phyloP scores from a whole-genome alignment of 106 monocot genomes.

The Dendrobium officinale region DNA sequence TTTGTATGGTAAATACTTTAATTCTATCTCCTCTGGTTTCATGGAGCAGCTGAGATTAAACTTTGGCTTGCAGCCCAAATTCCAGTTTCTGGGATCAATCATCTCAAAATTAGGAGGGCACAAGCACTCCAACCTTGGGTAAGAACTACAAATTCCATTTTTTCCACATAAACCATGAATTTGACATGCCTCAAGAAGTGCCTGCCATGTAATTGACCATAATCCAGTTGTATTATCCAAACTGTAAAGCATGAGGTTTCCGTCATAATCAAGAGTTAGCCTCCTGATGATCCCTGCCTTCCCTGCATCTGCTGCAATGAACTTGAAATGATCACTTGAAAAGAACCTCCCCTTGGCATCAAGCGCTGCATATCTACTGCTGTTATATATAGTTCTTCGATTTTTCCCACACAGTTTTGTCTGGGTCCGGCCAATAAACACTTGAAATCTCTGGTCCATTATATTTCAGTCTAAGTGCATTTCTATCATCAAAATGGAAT shows the following conservation, averaged over 20 bases:
- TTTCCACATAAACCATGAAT: conserved; percentile 47
- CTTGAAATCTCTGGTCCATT: conserved; percentile 36
- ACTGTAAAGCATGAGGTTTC: conserved; percentile 62
- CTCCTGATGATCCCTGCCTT: conserved; percentile 17
- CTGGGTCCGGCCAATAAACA: conserved; percentile 43
- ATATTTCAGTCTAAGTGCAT: conserved; percentile 18
- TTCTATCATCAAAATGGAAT: conserved; percentile 20
- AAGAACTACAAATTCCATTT: conserved; percentile 44
- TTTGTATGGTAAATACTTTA: conserved; percentile 15
- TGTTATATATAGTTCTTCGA: conserved; percentile 41
- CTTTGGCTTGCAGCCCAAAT: conserved; percentile 39
- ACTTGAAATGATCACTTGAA: conserved; percentile 19
- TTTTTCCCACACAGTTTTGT: conserved; percentile 18
- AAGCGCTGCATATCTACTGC: conserved; percentile 31
- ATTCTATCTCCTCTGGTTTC: conserved; percentile 10
- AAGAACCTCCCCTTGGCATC: conserved; percentile 25
- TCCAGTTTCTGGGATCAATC: conserved; percentile 42
- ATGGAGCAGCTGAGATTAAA: conserved; percentile 16
- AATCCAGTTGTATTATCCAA: conserved; percentile 14
- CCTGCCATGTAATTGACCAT: conserved; percentile 41
- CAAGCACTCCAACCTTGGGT: conserved; percentile 14
- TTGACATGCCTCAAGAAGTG: conserved; percentile 14
- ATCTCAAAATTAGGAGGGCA: conserved; percentile 48
- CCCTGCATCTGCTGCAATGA: conserved; percentile 27
- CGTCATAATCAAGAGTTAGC: conserved; percentile 57